phyloP scores from a whole-genome alignment of 2,329 filamentous ascomycete genomes.

The Pseudogymnoascus sp. region DNA sequence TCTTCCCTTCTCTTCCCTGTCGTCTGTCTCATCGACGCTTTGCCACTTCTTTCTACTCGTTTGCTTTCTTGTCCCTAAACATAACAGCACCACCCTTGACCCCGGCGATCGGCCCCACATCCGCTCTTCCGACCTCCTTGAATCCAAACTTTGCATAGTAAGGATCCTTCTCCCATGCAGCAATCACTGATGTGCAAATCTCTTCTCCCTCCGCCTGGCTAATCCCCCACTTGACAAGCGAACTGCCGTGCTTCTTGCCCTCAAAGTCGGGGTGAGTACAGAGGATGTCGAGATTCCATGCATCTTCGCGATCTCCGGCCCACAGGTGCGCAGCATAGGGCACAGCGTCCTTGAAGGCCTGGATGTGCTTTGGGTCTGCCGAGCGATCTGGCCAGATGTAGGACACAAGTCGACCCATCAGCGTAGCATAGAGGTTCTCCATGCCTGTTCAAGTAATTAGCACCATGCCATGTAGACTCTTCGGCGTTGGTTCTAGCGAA shows the following conservation, averaged over 20 bases:
- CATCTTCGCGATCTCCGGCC: constrained; percentile 25
- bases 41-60: background rate
- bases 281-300: constrained; percentile 33
- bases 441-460: constrained; percentile 2
- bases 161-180: constrained; percentile 30
- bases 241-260: constrained; percentile 29
- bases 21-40: background rate
- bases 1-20: background rate
- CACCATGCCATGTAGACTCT: constrained; percentile 17
- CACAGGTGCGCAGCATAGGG: constrained; percentile 23
- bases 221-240: constrained; percentile 36
- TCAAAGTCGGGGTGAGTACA: constrained; percentile 34
- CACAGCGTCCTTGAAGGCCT: constrained; percentile 18
- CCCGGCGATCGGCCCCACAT: constrained; percentile 25
- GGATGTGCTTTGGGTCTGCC: constrained; percentile 16
- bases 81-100: constrained; percentile 27
- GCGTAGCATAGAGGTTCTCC: background rate
- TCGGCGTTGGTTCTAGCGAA: constrained; percentile 8
- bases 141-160: constrained; percentile 32
- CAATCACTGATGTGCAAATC: constrained; percentile 33
- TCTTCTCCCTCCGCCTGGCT: constrained; percentile 29
- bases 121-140: constrained; percentile 27
- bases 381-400: constrained; percentile 21
- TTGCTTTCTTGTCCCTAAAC: constrained; percentile 19
- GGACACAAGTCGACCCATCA: constrained; percentile 13